Base-by-base conservation (phyloP, 768 basidiomycete genomes). In the Mycena belliarum region DNA sequence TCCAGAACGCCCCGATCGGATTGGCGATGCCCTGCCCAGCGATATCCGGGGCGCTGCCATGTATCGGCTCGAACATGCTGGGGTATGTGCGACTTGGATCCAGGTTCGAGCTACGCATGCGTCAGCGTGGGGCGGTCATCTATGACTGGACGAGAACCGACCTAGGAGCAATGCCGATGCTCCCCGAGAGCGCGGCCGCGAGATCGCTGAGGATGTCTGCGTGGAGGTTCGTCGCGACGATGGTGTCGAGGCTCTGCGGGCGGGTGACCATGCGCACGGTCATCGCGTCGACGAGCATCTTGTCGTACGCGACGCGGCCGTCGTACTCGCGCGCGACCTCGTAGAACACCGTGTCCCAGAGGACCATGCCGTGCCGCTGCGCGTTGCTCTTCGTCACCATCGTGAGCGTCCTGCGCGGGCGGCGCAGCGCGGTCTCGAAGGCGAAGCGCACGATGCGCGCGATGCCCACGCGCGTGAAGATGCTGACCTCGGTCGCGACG, bases 1-100 rank as follows among this genome's bases (percentile, higher is more conserved):
- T 69, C 83, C 81, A 83, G 53, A 84, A 80, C 68, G 82, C 80
- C 6, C 76, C 82, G 20, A 84, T 70, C 2, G 82, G 82, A 60
- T 83, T 84, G 1, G 83, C 79, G 37, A 83, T 77, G 0, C 78
- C 79, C 64, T 74, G 76, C 18, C 82, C 82, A 12, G 77, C 79
- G 55, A 84, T 84, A 64, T 84, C 83, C 15, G 82, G 82, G 2
- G 83, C 83, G 26, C 81, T 79, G 15, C 83, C 83, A 59, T 83
- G 82, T 12, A 83, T 79, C 7, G 83, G 81, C 61, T 83, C 82
- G 58, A 83, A 83, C 60, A 82, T 66, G 46, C 79, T 79, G 0
- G 82, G 82, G 60, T 74, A 70, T 41, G 71, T 70, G 44, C 75
- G 67, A 2, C 72, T 73, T 4, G 74, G 75, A 42, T 73, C 68